Evolutionary conservation across 371 early-diverging fungal genomes (phyloP).

Genomic region (Spraguea lophii): DNA sequence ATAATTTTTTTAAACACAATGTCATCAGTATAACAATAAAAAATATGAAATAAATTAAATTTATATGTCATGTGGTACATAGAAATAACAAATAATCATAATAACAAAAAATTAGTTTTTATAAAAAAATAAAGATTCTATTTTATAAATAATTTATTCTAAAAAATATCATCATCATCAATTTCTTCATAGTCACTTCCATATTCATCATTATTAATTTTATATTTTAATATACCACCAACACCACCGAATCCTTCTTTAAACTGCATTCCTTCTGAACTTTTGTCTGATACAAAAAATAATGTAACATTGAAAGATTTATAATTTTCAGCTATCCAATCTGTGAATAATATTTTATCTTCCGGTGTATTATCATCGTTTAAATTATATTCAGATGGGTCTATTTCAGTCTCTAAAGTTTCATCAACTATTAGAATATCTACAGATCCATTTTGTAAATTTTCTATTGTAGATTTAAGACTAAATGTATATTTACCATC

Average conservation of each 20-base stretch:
- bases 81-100: not conserved
- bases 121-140: not conserved
- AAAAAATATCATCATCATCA: conserved; percentile 19
- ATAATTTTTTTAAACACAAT: no score
- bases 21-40: no score
- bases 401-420: conserved; percentile 52
- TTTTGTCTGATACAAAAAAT: conserved; percentile 84
- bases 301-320: conserved; percentile 76
- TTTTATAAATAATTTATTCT: not conserved
- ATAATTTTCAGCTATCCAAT: conserved; percentile 95
- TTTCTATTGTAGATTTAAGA: conserved; percentile 80
- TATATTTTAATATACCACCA: conserved; percentile 88
- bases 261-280: conserved; percentile 92
- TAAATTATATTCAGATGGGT: conserved; percentile 50
- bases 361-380: conserved; percentile 57
- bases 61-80: not conserved
- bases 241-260: conserved; percentile 97
- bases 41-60: no score
- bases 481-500: conserved; percentile 89
- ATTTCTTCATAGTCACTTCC: conserved; percentile 16
- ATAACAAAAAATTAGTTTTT: not conserved
- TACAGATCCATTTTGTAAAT: conserved; percentile 77
- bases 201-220: conserved; percentile 51
- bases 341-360: conserved; percentile 60
- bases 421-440: conserved; percentile 93